These are phyloP conservation scores for Piloderma croceum DNA, from an alignment of 768 basidiomycete genomes.

Conservation along the genomic window DNA sequence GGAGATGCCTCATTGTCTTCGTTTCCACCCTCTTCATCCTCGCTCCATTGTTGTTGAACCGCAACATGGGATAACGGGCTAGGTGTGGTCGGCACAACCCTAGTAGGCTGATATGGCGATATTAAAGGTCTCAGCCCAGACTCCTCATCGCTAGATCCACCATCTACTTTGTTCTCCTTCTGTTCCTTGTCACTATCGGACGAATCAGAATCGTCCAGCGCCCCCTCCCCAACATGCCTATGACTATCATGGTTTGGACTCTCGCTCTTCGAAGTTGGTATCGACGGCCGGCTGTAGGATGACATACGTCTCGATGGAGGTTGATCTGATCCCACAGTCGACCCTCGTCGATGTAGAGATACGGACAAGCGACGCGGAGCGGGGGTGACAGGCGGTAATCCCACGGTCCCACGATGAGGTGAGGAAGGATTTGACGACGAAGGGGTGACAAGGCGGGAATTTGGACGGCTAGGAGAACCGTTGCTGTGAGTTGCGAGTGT, in stretches of 20 bases:
- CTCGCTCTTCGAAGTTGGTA: too few species aligned
- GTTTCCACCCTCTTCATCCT: constrained; percentile 40
- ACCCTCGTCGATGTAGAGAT: constrained; percentile 40
- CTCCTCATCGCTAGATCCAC: constrained; percentile 23
- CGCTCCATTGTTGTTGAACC: constrained; percentile 49
- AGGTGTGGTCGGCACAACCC: constrained; percentile 38
- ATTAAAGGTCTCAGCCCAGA: constrained; percentile 18
- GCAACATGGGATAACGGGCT: constrained; percentile 63
- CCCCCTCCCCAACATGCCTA: constrained; percentile 70
- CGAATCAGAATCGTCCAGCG: constrained; percentile 74
- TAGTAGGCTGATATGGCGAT: constrained; percentile 30
- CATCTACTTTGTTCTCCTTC: constrained; percentile 29
- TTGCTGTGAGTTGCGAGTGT: too few species aligned
- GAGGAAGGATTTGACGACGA: constrained; percentile 55
- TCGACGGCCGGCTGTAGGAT: constrained; percentile 31
- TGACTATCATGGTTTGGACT: too few species aligned
- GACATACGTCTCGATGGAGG: constrained; percentile 33
- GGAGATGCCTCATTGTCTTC: constrained; percentile 53
- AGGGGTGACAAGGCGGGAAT: too few species aligned
- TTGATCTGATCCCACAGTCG: constrained; percentile 30
- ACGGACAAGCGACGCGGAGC: constrained; percentile 35
- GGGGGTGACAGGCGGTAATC: constrained; percentile 44
- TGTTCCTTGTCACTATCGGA: constrained; percentile 37
- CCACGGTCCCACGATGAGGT: constrained; percentile 38
- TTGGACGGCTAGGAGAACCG: too few species aligned